Evolutionary conservation across 805 yeast species (phyloP), one percentile per base, ranked within the genome.

Genomic region (Candida peoriensis): DNA sequence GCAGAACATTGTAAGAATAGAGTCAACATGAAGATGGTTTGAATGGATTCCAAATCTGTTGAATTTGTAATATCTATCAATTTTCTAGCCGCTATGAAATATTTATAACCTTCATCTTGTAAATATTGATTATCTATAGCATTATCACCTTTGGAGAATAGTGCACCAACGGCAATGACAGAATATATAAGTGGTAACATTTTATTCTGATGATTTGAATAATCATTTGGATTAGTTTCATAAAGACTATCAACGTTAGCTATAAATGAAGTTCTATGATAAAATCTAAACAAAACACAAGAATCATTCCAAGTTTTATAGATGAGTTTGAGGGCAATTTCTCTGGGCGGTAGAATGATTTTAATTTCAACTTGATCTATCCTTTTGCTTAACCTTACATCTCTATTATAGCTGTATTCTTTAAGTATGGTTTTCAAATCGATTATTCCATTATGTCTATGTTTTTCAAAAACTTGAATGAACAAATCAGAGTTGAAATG

Each of bases 1-100:
- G 96, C 95, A 2, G 95, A 82, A 54, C 94, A 87, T 58, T 88
- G 96, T 34, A 89, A 63, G 55, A 87, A 88, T 43, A 88, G 68
- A 27, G 86, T 81, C 67, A 88, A 66, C 90, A 88, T 82, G 22
- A 87, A 81, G 25, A 86, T 78, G 0, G 95, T 80, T 59, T 88
- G 95, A 42, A 87, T 85, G 9, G 93, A 80, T 47, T 78, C 78
- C 14, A 85, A 68, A 54, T 86, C 95, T 12, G 88, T 73, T 2
- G 89, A 85, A 55, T 87, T 88, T 4, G 94, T 84, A 36, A 87
- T 83, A 56, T 88, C 96, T 30, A 87, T 78, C 45, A 87, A 67
- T 50, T 81, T 80, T 45, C 95, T 64, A 1, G 95, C 95, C 18
- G 93, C 95, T 46, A 82, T 73, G 53, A 87, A 87, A 58, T 85